A percentile compares a stretch with the other conserved stretches of the same genome.
Evolutionary conservation across 495 filamentous ascomycete genomes (phyloP).

Genomic region (Cercophora sp.): DNA sequence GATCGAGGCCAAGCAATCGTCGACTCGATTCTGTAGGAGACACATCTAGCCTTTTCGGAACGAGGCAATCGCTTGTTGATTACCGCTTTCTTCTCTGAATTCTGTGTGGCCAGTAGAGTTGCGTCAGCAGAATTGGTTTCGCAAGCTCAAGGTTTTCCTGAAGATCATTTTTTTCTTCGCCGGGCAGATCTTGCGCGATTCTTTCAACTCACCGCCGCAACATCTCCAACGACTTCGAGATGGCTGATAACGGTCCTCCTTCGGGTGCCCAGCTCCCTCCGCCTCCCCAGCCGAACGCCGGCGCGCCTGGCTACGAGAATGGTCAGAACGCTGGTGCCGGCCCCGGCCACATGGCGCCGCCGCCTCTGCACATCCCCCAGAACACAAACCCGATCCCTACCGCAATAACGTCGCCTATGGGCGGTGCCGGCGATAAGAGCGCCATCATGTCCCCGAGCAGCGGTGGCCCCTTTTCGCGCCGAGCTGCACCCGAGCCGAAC

Average conservation of each 20-base stretch:
- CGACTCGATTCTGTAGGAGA: too few relatives aligned
- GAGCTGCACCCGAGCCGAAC: slow-evolving; percentile 95
- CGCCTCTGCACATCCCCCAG: slow-evolving; percentile 89
- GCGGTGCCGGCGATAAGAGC: slow-evolving; percentile 53
- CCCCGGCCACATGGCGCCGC: slow-evolving; percentile 86
- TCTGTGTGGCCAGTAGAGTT: too few relatives aligned
- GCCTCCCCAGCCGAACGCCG: slow-evolving; percentile 61
- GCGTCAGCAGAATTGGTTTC: too few relatives aligned
- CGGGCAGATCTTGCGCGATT: too few relatives aligned
- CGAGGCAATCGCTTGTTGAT: too few relatives aligned
- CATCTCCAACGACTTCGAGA: too few relatives aligned
- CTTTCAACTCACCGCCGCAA: too few relatives aligned
- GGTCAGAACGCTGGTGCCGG: slow-evolving; percentile 65
- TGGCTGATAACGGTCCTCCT: slow-evolving; percentile 64
- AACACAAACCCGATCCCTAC: slow-evolving; percentile 96
- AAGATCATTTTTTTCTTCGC: too few relatives aligned
- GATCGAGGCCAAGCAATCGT: too few relatives aligned
- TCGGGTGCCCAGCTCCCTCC: slow-evolving; percentile 58
- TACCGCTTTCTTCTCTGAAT: too few relatives aligned
- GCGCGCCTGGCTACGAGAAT: slow-evolving; percentile 66
- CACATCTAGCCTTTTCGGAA: too few relatives aligned
- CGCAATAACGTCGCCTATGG: slow-evolving; percentile 85
- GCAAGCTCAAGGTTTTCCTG: too few relatives aligned
- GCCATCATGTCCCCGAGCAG: slow-evolving; percentile 79
- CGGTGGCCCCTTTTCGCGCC: slow-evolving; percentile 76